Conservation (phyloP, 2,329 filamentous ascomycete genomes). For the Raffaelea ambrosiae region DNA sequence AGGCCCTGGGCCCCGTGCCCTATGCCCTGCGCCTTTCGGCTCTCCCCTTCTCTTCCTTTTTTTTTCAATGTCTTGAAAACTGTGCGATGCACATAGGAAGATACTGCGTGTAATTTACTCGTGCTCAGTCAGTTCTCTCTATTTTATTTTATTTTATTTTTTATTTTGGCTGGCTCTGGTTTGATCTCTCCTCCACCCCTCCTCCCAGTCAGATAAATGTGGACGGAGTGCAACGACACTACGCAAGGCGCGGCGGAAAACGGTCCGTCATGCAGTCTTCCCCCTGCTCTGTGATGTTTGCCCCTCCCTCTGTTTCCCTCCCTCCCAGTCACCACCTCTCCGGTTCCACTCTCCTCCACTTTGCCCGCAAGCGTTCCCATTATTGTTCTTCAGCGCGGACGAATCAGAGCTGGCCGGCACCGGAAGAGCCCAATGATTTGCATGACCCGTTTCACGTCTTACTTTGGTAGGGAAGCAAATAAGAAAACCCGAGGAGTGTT, state of each 20-base stretch:
- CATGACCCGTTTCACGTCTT: slow-evolving; percentile 8
- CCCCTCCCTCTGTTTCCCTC: neutral
- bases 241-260: slow-evolving; percentile 6
- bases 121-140: too few species aligned
- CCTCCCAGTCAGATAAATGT: neutral
- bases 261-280: slow-evolving; percentile 10
- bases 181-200: too few species aligned
- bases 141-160: too few species aligned
- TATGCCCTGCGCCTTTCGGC: neutral
- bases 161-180: too few species aligned
- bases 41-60: neutral
- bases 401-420: slow-evolving; percentile 6
- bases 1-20: too few species aligned
- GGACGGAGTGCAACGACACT: slow-evolving; percentile 1
- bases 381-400: neutral
- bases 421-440: slow-evolving; percentile 9
- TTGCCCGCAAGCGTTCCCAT: neutral
- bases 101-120: too few species aligned
- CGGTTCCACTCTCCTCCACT: neutral
- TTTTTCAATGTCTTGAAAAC: neutral
- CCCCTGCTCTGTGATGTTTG: neutral
- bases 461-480: neutral
- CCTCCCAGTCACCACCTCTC: neutral
- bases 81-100: too few species aligned
- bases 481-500: too few species aligned